phyloP scores from a whole-genome alignment of 2,329 filamentous ascomycete genomes.

The Neopestalotiopsis sp. region DNA sequence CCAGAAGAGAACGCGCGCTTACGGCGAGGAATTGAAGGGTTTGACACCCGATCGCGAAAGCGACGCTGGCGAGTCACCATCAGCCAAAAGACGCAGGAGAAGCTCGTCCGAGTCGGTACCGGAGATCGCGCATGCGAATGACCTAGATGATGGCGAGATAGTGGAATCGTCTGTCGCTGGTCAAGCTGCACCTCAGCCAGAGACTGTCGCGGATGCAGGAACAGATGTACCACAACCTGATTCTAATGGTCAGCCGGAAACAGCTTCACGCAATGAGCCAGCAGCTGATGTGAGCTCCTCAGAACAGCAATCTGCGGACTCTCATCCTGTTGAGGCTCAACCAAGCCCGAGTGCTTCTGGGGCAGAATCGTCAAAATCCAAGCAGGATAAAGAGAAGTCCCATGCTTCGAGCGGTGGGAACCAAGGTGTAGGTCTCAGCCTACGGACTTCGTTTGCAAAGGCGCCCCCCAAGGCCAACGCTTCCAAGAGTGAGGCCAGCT shows the following conservation, averaged over 20 bases:
- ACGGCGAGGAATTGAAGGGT: conserved; percentile 37
- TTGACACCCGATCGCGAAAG: conserved; percentile 28
- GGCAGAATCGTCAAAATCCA: neutral
- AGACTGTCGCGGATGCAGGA: neutral
- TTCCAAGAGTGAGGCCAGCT: neutral
- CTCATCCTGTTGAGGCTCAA: neutral
- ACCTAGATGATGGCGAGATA: conserved; percentile 39
- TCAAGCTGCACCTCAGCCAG: neutral
- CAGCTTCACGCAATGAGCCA: neutral
- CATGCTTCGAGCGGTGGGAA: conserved; percentile 31
- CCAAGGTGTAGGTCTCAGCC: conserved; percentile 28
- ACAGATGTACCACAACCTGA: neutral
- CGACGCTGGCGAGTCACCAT: conserved; percentile 17
- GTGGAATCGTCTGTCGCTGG: conserved; percentile 22
- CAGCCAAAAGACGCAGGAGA: conserved; percentile 30
- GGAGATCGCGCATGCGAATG: conserved; percentile 26
- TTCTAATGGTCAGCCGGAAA: neutral
- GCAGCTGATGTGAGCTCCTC: neutral
- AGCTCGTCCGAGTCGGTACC: conserved; percentile 15
- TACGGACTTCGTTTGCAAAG: conserved; percentile 33
- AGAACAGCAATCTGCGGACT: neutral
- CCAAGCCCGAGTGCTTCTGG: conserved; percentile 1
- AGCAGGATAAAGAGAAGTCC: conserved; percentile 7
- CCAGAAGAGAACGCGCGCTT: conserved; percentile 34
- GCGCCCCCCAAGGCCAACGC: conserved; percentile 3